Percentiles rank a stretch among this genome's conserved stretches.
Conservation (phyloP, 495 filamentous ascomycete species). For the Tuber microsphaerosporum region DNA sequence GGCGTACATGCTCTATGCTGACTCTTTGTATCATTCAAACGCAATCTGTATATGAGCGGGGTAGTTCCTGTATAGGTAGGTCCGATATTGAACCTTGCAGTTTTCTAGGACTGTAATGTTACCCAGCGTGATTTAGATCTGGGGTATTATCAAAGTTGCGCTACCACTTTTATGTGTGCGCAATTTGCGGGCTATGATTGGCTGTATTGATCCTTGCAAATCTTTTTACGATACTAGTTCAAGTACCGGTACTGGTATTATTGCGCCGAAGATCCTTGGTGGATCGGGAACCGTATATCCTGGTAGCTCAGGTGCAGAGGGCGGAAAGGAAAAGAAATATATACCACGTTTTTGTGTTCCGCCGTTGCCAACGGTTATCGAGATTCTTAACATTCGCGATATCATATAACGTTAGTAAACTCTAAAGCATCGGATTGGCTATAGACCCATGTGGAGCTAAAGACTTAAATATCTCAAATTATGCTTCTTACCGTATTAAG, state of each 20-base stretch:
- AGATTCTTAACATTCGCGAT: neutral
- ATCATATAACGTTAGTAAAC: neutral
- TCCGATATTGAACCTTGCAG: neutral
- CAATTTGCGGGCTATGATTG: neutral
- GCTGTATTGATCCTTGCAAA: neutral
- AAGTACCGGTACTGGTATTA: too few species aligned
- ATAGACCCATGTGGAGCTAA: neutral
- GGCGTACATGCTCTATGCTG: neutral
- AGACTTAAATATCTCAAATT: neutral
- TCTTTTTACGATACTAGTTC: neutral
- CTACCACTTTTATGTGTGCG: neutral
- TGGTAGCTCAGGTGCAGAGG: neutral
- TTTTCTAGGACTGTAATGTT: neutral
- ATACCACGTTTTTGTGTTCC: neutral
- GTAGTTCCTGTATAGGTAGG: neutral
- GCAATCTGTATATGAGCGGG: neutral
- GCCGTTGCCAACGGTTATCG: neutral
- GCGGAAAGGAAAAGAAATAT: neutral
- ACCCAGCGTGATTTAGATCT: neutral
- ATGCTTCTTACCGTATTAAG: neutral
- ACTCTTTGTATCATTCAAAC: neutral
- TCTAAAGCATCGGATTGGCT: neutral
- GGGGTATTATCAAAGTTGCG: neutral
- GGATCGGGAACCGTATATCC: neutral
- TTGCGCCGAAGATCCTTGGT: neutral